Base-by-base conservation (phyloP, 176 grass and related monocot genomes). In the Carex littledalei region DNA sequence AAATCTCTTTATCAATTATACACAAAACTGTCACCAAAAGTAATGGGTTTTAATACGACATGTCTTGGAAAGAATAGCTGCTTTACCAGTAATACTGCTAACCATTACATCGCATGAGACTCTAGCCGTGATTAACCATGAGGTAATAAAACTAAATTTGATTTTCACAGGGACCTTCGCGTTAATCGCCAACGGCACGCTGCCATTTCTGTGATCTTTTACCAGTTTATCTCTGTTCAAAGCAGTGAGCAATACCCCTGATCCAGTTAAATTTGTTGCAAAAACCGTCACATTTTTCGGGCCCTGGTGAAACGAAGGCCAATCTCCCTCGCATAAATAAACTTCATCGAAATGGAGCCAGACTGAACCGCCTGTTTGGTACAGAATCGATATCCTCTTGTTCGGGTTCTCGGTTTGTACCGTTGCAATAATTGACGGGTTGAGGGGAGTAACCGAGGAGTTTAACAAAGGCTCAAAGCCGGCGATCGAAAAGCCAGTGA, bases 401-500 rank as follows among this genome's bases (percentile, higher is more conserved):
- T 95, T 98, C 1, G 24, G 37, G 90, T 98, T 98, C 71, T 89
- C 91, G 0, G 89, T 89, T 84, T 82, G 88, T 80, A 98, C 80
- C 21, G 57, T 22, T 66, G 85, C 91, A 57, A 84, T 35, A 39
- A 98, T 56, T 3, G 61, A 67, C 0, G 94, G 87, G 17, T 88
- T 84, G 8, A 86, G 13, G 2, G 84, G 1, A 43, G 79, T 13
- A 59, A 76, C 20, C 0, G 83, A 1, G 6, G 84, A 0, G 22
- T 16, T 0, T 75, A 79, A 54, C 63, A 82, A 14, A 20, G 1
- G 2, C 80, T 88, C 63, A 57, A 98, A 90, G 73, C 87, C 87
- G 4, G 0, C 71, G 85, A 88, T 82, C 62, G 86, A 86, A 84
- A 98, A 84, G 29, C 78, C 75, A 15, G 78, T 16, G 53, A 98